Base-by-base conservation (phyloP, 345 rosid genomes). In the Laguncularia racemosa region DNA sequence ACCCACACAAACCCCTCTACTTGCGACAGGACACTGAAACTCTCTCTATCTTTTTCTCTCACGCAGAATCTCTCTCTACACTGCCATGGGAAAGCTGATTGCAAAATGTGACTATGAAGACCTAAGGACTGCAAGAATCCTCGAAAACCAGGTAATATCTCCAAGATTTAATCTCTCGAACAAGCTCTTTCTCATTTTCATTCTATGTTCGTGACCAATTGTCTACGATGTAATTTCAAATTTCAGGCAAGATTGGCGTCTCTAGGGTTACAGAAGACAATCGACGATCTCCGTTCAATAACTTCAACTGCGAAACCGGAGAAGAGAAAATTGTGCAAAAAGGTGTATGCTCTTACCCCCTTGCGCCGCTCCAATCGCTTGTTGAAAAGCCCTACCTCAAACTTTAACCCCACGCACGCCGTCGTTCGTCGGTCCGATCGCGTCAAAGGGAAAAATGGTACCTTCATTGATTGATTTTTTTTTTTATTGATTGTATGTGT, bases 161-260 rank as follows among this genome's bases (percentile, higher is more conserved):
- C n/a, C 48, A 13, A 3, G 28, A 23, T 23, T 23, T 23, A 23
- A 23, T 23, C 5, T 23, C 28, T 23, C 3, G 28, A 23, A 21
- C 19, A n/a, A 11, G 18, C 19, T 13, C 12, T 21, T 2, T 47
- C 1, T 44, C 3, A 12, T 44, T 8, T n/a, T 50, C 28, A 1
- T 33, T 33, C 40, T 33, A 9, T 33, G 7, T 6, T 23, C 28
- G 28, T 23, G 28, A 23, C 26, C 28, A n/a, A n/a, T n/a, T n/a
- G 28, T 23, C 28, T 33, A 10, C 7, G 7, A 2, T 33, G 40
- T 9, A 4, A 33, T 33, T 10, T 10, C 40, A 0, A 7, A 6
- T 45, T 45, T 56, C 60, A 73, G 76, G 80, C 73, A 50, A 65
- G 81, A 50, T 67, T 76, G 64, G 70, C 61, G 48, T 58, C 81